Conservation (phyloP, 495 filamentous ascomycete genomes). For the Chaetomium cochliodes region DNA sequence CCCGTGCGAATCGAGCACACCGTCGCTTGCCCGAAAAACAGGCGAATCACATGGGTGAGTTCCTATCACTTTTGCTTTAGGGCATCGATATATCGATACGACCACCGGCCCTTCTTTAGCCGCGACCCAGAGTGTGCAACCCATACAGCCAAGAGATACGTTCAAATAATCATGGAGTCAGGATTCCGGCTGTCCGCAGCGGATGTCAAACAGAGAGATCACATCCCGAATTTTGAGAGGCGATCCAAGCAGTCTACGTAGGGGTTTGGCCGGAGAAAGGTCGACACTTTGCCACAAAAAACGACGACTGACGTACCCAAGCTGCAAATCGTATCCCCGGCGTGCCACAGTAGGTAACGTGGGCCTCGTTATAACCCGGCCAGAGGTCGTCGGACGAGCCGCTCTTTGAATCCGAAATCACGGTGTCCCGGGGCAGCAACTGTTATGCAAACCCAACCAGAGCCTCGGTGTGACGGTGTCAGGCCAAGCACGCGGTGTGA, state of each 20-base stretch:
- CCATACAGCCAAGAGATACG: neutral
- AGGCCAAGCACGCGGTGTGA: neutral
- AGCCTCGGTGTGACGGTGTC: neutral
- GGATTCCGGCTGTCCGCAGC: neutral
- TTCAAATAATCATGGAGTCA: neutral
- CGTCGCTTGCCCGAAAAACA: neutral
- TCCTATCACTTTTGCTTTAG: neutral
- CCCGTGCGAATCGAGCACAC: neutral
- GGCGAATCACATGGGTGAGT: neutral
- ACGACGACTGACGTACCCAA: too few relatives aligned
- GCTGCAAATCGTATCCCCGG: neutral
- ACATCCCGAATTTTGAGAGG: neutral
- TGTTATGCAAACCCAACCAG: conserved; percentile 10
- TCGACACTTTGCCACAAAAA: too few relatives aligned
- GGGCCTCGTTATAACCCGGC: conserved; percentile 3
- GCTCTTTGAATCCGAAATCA: neutral
- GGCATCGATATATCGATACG: neutral
- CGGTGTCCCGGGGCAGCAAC: neutral
- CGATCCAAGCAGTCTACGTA: neutral
- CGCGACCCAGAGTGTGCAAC: neutral
- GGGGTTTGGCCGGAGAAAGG: too few relatives aligned
- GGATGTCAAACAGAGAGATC: neutral
- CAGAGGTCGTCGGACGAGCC: neutral
- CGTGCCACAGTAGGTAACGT: neutral
- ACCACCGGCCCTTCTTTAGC: neutral